Evolutionary conservation across 306 rosid genomes (phyloP), one percentile per base, ranked within the genome.

Genomic region (Dicorynia guianensis): DNA sequence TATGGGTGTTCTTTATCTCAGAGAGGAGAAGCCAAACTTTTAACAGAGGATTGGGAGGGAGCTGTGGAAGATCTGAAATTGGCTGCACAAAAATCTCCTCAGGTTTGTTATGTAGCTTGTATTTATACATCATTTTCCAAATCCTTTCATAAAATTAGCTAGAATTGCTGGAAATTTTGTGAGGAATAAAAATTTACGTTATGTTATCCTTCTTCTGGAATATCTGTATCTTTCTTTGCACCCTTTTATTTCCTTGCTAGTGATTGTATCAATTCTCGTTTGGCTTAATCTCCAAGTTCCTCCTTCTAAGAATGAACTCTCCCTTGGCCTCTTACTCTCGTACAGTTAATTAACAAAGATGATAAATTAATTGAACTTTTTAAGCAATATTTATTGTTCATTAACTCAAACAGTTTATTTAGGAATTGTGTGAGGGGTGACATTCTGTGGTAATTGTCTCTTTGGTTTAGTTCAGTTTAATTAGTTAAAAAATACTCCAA

Each of bases 11-110:
- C 18, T 74, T 39, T 64, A 67, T 76, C 58, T 18, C 88, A 96
- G 99, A 89, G 98, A 79, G 99, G 98, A 67, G 99, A 96, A 88
- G 99, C 98, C 46, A 96, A 96, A 83, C 97, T 96, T 70, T 69
- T 96, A 67, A 86, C 76, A 34, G 98, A 96, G 86, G 99, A 96
- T 74, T 96, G 99, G 97, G 97, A 96, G 65, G 98, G 98, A 74
- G 99, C 99, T 43, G 93, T 92, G 68, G 93, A 90, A 73, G 99
- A 96, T 88, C 80, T 93, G 47, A 96, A 88, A 87, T 69, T 93
- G 69, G 99, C 99, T 30, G 93, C 93, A 82, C 93, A 96, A 85
- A 78, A 83, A 63, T 96, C 98, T 72, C 97, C 98, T 20, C 99
- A 96, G 96, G 99, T 93, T 71, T 34, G 81, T 74, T 30, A 44